Base-by-base conservation (phyloP, 2,329 filamentous ascomycete species). In the Hymenoscyphus albidus region DNA sequence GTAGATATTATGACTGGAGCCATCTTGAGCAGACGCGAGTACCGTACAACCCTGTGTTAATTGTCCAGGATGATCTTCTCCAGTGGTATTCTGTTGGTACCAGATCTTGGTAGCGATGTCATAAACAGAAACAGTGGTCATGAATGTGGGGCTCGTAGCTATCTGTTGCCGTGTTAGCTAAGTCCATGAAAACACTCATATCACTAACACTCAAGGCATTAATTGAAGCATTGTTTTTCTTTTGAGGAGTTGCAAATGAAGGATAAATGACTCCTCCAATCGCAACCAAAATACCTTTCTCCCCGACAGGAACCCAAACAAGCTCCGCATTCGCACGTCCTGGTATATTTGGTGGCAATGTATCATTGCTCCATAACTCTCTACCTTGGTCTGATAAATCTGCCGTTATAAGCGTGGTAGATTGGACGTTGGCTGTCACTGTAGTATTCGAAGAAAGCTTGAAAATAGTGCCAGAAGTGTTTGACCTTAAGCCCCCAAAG, bases 251-350 rank as follows among this genome's bases (percentile, higher is more conserved):
- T 9, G 69, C 71, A 63, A 81, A 88, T 31, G 83, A 79, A 0
- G 88, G 87, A 72, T 85, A 80, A 0, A 81, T 85, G 2, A 91
- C 92, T 13, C 92, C 92, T 6, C 90, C 91, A 0, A 96, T 78
- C 2, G 89, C 90, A 0, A 96, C 82, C 9, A 96, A 80, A 56
- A 95, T 87, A 0, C 92, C 92, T 70, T 92, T 80, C 16, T 83
- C 78, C 2, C 91, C 90, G 56, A 93, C 91, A 1, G 92, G 92
- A 0, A 96, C 82, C 88, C 89, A 92, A 0, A 89, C 86, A 1
- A 89, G 78, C 64, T 89, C 88, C 0, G 87, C 81, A 69, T 84
- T 86, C 3, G 87, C 85, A 16, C 89, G 83, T 0, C 83, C 83
- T 4, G 78, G 75, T 6, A 89, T 78, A 3, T 73, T 68, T 0